Conservation (phyloP, 1,284 basidiomycete species). For the Irpex sp. region DNA sequence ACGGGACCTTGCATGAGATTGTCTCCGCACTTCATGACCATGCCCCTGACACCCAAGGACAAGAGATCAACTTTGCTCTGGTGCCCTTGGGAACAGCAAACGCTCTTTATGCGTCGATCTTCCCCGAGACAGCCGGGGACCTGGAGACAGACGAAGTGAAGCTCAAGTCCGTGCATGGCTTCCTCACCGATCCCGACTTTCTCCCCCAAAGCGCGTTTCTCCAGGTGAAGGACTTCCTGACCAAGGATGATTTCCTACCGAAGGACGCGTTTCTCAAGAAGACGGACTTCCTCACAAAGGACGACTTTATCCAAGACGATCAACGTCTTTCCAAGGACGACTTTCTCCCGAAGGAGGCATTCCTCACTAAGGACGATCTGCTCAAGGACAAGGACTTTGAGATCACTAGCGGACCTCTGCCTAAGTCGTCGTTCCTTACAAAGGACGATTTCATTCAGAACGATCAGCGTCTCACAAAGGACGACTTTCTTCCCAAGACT, state of each 20-base stretch:
- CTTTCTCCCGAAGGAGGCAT: not conserved
- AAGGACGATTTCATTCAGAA: not conserved
- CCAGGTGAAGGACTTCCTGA: not conserved
- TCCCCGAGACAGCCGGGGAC: constrained; percentile 31
- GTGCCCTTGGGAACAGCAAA: constrained; percentile 92
- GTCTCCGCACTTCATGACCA: constrained; percentile 51
- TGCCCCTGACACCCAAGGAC: constrained; percentile 10
- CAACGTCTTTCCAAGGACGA: not conserved
- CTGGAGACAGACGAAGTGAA: constrained; percentile 28
- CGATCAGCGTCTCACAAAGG: not conserved
- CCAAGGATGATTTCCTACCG: not conserved
- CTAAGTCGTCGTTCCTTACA: not conserved
- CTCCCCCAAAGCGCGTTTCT: not conserved
- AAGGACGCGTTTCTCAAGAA: not conserved
- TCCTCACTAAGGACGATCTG: not conserved
- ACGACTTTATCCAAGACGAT: not conserved
- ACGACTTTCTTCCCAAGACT: not conserved
- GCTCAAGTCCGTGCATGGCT: constrained; percentile 50
- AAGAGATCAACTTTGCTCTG: constrained; percentile 40
- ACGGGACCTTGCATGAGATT: constrained; percentile 88
- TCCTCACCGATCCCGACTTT: constrained; percentile 23
- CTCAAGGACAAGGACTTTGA: not conserved
- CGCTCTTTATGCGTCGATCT: constrained; percentile 74
- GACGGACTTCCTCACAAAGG: not conserved
- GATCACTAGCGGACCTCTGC: not conserved